Percentiles rank a stretch among this genome's conserved stretches.
Conservation (phyloP, 2,329 filamentous ascomycete species). For the Cyphellophora attinorum region DNA sequence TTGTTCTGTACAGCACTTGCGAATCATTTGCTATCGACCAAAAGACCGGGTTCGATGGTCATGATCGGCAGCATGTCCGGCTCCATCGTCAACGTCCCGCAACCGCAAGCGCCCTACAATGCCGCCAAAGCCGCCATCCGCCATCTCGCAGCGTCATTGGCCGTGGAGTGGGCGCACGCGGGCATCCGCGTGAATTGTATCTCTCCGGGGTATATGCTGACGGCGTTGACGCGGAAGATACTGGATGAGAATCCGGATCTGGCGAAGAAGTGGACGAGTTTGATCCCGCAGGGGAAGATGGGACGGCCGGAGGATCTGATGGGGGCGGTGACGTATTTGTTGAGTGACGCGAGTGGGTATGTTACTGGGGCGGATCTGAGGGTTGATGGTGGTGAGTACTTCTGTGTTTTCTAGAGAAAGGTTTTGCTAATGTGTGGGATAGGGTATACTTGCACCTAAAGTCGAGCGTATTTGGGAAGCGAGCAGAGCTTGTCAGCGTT, state of each 20-base stretch:
- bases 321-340: constrained; percentile 80
- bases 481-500: too few species aligned
- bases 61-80: constrained; percentile 96
- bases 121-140: constrained; percentile 85
- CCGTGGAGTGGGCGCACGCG: constrained; percentile 84
- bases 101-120: constrained; percentile 89
- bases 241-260: constrained; percentile 87
- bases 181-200: constrained; percentile 93
- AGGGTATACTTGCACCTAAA: constrained; percentile 10
- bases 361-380: constrained; percentile 67
- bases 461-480: not conserved
- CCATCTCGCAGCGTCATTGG: constrained; percentile 76
- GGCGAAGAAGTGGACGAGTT: constrained; percentile 78
- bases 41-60: constrained; percentile 71
- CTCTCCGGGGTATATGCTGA: constrained; percentile 93
- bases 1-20: constrained; percentile 27
- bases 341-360: constrained; percentile 69
- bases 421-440: too few species aligned
- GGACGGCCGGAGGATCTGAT: constrained; percentile 79
- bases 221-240: constrained; percentile 85
- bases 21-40: constrained; percentile 73
- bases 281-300: constrained; percentile 92
- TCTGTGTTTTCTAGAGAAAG: too few species aligned
- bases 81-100: constrained; percentile 86
- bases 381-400: constrained; percentile 62